A percentile compares a stretch with the other conserved stretches of the same genome.
These are phyloP conservation scores for Neofusicoccum cordaticola DNA, from an alignment of 2,329 filamentous ascomycete genomes.

Conservation along the genomic window DNA sequence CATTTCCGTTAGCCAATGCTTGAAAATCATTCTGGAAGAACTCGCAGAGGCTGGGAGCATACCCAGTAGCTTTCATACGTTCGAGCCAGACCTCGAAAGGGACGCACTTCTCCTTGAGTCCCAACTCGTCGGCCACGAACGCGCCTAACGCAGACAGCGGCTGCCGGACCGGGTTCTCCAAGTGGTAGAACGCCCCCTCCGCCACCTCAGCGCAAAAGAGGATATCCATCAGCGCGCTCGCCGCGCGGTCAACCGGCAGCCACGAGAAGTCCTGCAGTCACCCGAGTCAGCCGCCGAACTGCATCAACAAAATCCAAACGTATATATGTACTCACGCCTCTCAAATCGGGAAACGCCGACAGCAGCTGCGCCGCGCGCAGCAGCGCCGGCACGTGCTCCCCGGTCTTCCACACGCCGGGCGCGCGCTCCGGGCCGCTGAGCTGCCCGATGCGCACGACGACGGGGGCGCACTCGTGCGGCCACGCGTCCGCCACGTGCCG, in stretches of 20 bases:
- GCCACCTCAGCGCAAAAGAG: neutral
- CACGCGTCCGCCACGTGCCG: neutral
- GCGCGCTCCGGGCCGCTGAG: neutral
- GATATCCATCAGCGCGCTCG: neutral
- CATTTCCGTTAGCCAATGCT: neutral
- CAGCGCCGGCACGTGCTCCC: constrained; percentile 17
- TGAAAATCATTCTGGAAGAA: neutral
- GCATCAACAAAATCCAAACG: no score
- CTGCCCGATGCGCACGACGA: constrained; percentile 16
- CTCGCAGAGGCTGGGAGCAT: neutral
- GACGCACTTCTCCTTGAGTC: neutral
- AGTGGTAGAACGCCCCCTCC: constrained; percentile 1
- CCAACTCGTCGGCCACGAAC: neutral
- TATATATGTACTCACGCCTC: neutral
- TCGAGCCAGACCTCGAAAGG: neutral
- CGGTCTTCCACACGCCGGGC: constrained; percentile 16
- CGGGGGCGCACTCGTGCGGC: neutral
- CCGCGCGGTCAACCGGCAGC: constrained; percentile 19
- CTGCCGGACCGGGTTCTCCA: constrained; percentile 19
- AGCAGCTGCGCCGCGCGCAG: constrained; percentile 15
- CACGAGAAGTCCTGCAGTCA: constrained; percentile 15
- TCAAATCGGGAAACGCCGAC: neutral
- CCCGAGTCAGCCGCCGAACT: no score
- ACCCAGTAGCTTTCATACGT: neutral
- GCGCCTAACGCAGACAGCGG: neutral